Evolutionary conservation across 768 basidiomycete species (phyloP), one percentile per base, ranked within the genome.

Genomic region (Thelephora ganbajun): DNA sequence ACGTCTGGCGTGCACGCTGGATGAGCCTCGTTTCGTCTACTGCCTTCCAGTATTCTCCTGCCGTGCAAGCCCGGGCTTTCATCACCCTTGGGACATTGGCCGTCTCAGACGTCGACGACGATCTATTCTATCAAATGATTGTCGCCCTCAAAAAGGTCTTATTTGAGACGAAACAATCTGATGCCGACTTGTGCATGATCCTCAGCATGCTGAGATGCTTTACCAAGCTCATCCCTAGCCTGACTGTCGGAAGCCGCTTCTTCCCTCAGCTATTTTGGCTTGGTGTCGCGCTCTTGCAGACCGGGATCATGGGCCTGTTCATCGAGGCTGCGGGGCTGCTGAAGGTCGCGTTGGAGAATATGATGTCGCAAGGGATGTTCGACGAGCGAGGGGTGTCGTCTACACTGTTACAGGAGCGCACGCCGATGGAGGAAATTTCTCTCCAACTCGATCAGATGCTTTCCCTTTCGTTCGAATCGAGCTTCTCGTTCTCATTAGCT

Each of bases 1-100:
- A 96, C 57, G 76, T 85, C 2, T 96, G 92, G 92, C 76, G 84
- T 50, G 88, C 91, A 22, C 73, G 92, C 33, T 94, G 91, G 90
- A 91, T 91, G 83, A 80, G 87, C 36, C 61, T 96, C 49, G 78
- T 90, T 12, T 84, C 86, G 1, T 79, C 87, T 1, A 86, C 85
- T 0, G 89, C 91, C 18, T 94, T 94, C 67, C 92, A 94, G 57
- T 74, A 83, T 43, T 88, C 86, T 3, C 83, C 88, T 0, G 79
- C 83, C 2, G 76, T 91, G n/a, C 92, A 94, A 59, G 79, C 83
- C 22, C 79, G 88, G 9, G 85, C 89, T 0, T 94, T 93, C 61
- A 75, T 85, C 30, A 79, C 83, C 2, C 73, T 96, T 7, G 86
- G 86, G 3, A 71, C 75, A n/a, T 71, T 93, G n/a, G 81, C 87